Evolutionary conservation across 2,329 filamentous ascomycete genomes (phyloP), one percentile per base, ranked within the genome.

Genomic region (Lasiodiplodia gonubiensis): DNA sequence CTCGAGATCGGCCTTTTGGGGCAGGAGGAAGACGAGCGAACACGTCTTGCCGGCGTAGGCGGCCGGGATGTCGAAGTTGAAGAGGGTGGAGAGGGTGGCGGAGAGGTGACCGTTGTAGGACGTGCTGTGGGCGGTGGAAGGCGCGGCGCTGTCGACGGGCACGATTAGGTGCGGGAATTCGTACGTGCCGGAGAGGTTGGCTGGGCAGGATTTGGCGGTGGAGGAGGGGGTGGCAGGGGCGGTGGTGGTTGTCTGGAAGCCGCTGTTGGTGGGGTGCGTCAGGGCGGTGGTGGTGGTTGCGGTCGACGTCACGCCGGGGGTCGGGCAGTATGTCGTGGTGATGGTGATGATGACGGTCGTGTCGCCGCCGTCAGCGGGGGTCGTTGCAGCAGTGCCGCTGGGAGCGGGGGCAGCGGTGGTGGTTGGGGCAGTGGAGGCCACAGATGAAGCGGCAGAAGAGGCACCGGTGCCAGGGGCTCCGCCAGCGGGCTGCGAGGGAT

Each of bases 11-110:
- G 80, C 72, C 69, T 86, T 77, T 61, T 80, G 70, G 8, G 90
- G 89, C 78, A 91, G 86, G 51, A 90, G 80, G 84, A 92, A 92
- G 68, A 88, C 80, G 14, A 92, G 80, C 64, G 83, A 85, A 80
- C 89, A 92, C 8, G 79, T 86, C 39, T 49, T 55, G 61, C 61
- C 51, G 35, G 51, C 53, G 64, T 74, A 7, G 74, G 70, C 0
- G 14, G 57, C 16, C 0, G 80, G 80, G 27, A 85, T 74, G 69
- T 85, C 80, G 71, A 85, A 85, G 68, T 79, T 80, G 77, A 84
- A 84, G 68, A 85, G 70, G 16, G 77, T 77, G 42, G 75, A 78
- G 25, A 73, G 68, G 4, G 71, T 76, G 1, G 78, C 73, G 4
- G 80, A 81, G 68, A 78, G 69, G 3, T 68, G 59, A 42, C 70